Percentiles rank a stretch among this genome's conserved stretches.
Conservation (phyloP, 2,329 filamentous ascomycete genomes). For the Akanthomyces lecanii region DNA sequence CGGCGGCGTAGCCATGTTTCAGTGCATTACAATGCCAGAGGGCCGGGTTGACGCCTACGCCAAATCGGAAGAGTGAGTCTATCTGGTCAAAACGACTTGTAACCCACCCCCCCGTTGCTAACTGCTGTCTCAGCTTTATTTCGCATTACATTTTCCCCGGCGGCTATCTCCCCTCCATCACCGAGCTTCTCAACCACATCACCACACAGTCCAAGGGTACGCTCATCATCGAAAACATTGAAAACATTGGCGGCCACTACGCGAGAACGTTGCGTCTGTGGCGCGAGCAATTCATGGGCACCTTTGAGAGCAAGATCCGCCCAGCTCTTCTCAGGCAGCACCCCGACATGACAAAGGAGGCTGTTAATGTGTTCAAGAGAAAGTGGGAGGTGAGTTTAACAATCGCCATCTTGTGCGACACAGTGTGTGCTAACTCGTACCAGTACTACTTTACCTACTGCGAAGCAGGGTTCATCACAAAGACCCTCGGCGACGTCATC, state of each 20-base stretch:
- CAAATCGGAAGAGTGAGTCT: conserved; percentile 56
- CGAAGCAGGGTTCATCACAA: conserved; percentile 67
- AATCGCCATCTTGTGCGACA: too few species aligned
- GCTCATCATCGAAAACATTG: conserved; percentile 61
- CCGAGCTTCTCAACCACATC: conserved; percentile 56
- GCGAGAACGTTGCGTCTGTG: conserved; percentile 64
- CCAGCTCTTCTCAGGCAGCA: conserved; percentile 58
- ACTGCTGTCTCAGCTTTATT: conserved; percentile 52
- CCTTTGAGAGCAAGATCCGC: conserved; percentile 57
- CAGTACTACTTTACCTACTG: conserved; percentile 74
- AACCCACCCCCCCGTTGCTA: background rate
- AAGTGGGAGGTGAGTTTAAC: conserved; percentile 60
- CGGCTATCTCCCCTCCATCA: conserved; percentile 61
- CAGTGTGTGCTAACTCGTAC: background rate
- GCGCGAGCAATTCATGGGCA: conserved; percentile 60
- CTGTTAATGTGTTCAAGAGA: conserved; percentile 61
- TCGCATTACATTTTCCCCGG: conserved; percentile 75
- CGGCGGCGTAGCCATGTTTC: conserved; percentile 65
- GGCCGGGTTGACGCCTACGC: conserved; percentile 62
- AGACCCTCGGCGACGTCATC: conserved; percentile 68
- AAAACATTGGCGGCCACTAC: conserved; percentile 73
- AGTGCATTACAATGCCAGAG: conserved; percentile 75
- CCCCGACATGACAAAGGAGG: conserved; percentile 53
- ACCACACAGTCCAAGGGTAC: conserved; percentile 55
- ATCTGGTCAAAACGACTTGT: too few species aligned